Evolutionary conservation across 345 rosid genomes (phyloP).

Genomic region (Lepidium aucheri): DNA sequence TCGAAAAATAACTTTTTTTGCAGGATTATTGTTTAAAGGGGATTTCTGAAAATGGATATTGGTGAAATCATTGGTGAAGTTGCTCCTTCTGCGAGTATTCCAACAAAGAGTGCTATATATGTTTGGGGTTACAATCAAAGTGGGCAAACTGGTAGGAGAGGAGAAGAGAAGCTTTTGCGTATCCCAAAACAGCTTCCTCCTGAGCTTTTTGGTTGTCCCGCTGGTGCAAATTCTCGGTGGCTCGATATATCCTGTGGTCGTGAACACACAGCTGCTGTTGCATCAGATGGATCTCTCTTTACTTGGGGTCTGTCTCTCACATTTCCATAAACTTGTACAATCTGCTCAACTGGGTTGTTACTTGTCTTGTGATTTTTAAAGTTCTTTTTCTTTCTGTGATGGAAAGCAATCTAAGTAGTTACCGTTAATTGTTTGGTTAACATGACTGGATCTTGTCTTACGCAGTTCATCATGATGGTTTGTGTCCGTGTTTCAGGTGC

Average conservation of each 20-base stretch:
- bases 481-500: conserved; percentile 43
- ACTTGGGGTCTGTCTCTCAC: conserved; percentile 65
- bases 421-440: neutral
- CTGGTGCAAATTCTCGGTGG: conserved; percentile 76
- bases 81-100: conserved; percentile 31
- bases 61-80: conserved; percentile 61
- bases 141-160: conserved; percentile 90
- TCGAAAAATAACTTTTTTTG: neutral
- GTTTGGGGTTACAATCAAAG: conserved; percentile 94
- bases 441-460: neutral
- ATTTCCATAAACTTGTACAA: neutral
- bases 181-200: conserved; percentile 92
- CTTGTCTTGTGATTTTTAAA: neutral
- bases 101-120: conserved; percentile 87
- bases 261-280: conserved; percentile 90
- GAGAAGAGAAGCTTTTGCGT: conserved; percentile 60
- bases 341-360: neutral
- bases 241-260: conserved; percentile 90
- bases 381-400: neutral
- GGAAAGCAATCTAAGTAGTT: neutral
- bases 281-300: conserved; percentile 96
- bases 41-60: conserved; percentile 47
- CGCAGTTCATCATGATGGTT: neutral
- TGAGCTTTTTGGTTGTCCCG: conserved; percentile 84
- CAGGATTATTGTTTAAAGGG: neutral